These are phyloP conservation scores for Atkinsonella texensis DNA, from an alignment of 2,329 filamentous ascomycete genomes.

Conservation along the genomic window DNA sequence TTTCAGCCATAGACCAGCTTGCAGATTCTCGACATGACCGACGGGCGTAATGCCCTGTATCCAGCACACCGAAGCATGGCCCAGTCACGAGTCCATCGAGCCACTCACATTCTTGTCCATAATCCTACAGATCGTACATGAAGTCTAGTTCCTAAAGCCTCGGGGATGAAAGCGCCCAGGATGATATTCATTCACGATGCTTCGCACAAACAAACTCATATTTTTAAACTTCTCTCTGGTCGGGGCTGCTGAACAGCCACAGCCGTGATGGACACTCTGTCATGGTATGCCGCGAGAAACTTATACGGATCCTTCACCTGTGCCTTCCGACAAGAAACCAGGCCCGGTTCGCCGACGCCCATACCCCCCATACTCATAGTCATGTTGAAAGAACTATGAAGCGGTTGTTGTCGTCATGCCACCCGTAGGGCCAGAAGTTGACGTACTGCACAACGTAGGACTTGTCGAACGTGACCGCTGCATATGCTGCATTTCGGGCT, in stretches of 20 bases:
- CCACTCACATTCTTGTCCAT: no score
- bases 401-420: conserved; percentile 6
- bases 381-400: conserved; percentile 8
- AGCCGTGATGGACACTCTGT: neutral
- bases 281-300: conserved; percentile 6
- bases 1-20: no score
- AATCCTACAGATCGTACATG: neutral
- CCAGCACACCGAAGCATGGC: no score
- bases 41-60: no score
- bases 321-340: conserved; percentile 6
- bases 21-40: no score
- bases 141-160: neutral
- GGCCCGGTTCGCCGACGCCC: conserved; percentile 10
- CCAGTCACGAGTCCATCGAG: no score
- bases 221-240: conserved; percentile 10
- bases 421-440: conserved; percentile 13
- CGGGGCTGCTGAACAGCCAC: neutral
- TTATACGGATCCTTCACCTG: conserved; percentile 10
- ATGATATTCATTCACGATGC: conserved; percentile 5
- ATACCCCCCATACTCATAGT: conserved; percentile 8
- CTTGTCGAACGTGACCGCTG: conserved; percentile 7
- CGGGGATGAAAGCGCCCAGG: neutral
- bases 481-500: conserved; percentile 8
- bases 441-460: conserved; percentile 12
- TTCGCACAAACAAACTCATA: conserved; percentile 9